phyloP scores from a whole-genome alignment of 768 basidiomycete species.

The Tubosaeta sp. region DNA sequence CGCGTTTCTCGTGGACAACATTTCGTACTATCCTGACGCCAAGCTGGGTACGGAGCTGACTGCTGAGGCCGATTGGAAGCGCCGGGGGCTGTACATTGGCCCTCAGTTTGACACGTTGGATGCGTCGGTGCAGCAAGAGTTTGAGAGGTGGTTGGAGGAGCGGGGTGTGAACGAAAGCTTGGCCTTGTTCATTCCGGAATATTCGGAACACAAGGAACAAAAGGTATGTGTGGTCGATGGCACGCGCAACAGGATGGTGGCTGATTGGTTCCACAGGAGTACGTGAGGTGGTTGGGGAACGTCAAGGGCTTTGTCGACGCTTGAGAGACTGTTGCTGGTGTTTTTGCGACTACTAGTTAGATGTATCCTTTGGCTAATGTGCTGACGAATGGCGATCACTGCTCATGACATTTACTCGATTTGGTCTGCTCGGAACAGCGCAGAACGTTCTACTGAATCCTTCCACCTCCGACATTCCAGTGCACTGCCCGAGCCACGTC shows the following conservation, averaged over 20 bases:
- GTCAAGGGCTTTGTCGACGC: constrained; percentile 80
- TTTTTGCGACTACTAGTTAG: background rate
- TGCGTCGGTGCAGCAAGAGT: constrained; percentile 80
- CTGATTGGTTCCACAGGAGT: constrained; percentile 58
- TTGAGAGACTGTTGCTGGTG: constrained; percentile 23
- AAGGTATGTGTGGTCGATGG: constrained; percentile 45
- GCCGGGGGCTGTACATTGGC: constrained; percentile 88
- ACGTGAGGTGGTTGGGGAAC: constrained; percentile 80
- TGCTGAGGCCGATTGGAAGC: constrained; percentile 91
- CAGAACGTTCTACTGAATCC: constrained; percentile 17
- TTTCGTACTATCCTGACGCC: constrained; percentile 76
- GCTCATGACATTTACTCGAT: constrained; percentile 7
- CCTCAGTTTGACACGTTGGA: constrained; percentile 94
- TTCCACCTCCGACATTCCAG: background rate
- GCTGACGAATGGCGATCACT: constrained; percentile 18
- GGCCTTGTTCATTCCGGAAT: constrained; percentile 85
- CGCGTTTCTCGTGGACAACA: constrained; percentile 81
- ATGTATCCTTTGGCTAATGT: background rate
- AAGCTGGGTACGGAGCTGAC: constrained; percentile 71
- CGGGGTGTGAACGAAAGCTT: constrained; percentile 81
- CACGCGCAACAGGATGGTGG: background rate
- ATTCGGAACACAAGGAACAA: constrained; percentile 90
- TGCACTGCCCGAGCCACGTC: background rate
- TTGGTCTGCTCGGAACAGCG: background rate
- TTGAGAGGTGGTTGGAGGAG: constrained; percentile 86